Evolutionary conservation across 2,329 filamentous ascomycete genomes (phyloP).

Genomic region (Colletotrichum lentis): DNA sequence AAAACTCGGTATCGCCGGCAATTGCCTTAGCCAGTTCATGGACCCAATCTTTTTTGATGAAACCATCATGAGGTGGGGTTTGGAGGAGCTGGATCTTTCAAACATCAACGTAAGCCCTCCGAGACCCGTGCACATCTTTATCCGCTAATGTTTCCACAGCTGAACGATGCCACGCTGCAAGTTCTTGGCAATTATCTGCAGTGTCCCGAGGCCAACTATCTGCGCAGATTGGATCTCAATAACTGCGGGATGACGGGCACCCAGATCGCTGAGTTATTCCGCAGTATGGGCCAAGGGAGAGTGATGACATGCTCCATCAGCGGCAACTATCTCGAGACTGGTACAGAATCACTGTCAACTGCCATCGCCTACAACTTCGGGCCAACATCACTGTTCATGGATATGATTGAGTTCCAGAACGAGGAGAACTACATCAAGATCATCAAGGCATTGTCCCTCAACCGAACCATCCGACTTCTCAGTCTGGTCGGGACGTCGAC

Average conservation of each 20-base stretch:
- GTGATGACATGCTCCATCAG: conserved; percentile 60
- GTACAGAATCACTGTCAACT: conserved; percentile 59
- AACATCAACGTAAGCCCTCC: conserved; percentile 57
- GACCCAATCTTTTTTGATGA: conserved; percentile 58
- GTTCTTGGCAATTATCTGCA: conserved; percentile 58
- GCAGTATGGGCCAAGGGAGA: conserved; percentile 57
- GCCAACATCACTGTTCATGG: conserved; percentile 60
- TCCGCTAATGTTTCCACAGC: conserved; percentile 44
- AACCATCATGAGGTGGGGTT: conserved; percentile 53
- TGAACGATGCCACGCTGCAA: conserved; percentile 59
- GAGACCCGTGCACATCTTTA: conserved; percentile 23
- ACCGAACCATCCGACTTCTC: conserved; percentile 59
- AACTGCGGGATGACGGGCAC: conserved; percentile 61
- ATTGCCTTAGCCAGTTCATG: conserved; percentile 56
- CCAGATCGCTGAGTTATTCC: conserved; percentile 60
- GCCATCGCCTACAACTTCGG: conserved; percentile 58
- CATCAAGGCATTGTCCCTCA: conserved; percentile 59
- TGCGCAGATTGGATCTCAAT: conserved; percentile 58
- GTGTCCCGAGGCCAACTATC: conserved; percentile 49
- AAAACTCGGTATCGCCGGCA: conserved; percentile 60
- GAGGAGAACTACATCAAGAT: conserved; percentile 62
- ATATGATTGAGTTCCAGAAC: conserved; percentile 65
- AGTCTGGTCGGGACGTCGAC: conserved; percentile 64
- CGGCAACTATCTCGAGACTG: conserved; percentile 62
- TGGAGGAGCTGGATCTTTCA: conserved; percentile 64